Percentiles rank a stretch among this genome's conserved stretches.
Conservation (phyloP, 2,329 filamentous ascomycete species). For the Juglanconis oblonga region DNA sequence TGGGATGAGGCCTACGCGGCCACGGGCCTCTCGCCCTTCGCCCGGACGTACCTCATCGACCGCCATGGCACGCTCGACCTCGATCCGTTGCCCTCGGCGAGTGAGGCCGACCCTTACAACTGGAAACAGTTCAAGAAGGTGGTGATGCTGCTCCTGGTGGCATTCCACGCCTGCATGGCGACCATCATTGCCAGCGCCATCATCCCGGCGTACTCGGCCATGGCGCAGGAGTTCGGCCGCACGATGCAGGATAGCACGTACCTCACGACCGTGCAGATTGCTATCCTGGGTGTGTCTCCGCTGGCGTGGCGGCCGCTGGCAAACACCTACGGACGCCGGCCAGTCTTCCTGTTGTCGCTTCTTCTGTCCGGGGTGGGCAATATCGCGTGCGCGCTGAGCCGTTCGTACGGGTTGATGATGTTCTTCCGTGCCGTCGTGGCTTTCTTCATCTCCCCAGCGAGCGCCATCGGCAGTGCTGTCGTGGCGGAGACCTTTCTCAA, state of each 20-base stretch:
- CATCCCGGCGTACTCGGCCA: conserved; percentile 45
- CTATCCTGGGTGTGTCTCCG: background rate
- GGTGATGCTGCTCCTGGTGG: conserved; percentile 45
- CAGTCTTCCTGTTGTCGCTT: conserved; percentile 49
- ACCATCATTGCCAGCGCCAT: conserved; percentile 48
- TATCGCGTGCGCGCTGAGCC: conserved; percentile 48
- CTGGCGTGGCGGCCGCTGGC: conserved; percentile 4
- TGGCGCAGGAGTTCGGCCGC: conserved; percentile 42
- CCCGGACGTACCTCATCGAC: conserved; percentile 44
- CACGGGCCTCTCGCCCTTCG: conserved; percentile 14
- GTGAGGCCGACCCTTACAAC: conserved; percentile 50
- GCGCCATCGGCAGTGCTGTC: conserved; percentile 41
- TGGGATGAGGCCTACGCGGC: background rate
- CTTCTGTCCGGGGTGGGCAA: conserved; percentile 45
- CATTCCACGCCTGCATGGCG: conserved; percentile 48
- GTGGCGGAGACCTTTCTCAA: conserved; percentile 55
- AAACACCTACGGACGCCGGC: conserved; percentile 28
- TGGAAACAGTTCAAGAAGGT: conserved; percentile 50
- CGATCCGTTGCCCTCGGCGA: conserved; percentile 46
- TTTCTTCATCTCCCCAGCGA: conserved; percentile 54
- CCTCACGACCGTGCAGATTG: background rate
- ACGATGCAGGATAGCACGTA: conserved; percentile 26
- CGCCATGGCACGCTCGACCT: conserved; percentile 51
- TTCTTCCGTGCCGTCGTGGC: conserved; percentile 47
- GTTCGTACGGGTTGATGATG: conserved; percentile 45